A percentile compares a stretch with the other conserved stretches of the same genome.
Evolutionary conservation across 192 early-diverging fungal species (phyloP).

Genomic region (Coemansia sp.): DNA sequence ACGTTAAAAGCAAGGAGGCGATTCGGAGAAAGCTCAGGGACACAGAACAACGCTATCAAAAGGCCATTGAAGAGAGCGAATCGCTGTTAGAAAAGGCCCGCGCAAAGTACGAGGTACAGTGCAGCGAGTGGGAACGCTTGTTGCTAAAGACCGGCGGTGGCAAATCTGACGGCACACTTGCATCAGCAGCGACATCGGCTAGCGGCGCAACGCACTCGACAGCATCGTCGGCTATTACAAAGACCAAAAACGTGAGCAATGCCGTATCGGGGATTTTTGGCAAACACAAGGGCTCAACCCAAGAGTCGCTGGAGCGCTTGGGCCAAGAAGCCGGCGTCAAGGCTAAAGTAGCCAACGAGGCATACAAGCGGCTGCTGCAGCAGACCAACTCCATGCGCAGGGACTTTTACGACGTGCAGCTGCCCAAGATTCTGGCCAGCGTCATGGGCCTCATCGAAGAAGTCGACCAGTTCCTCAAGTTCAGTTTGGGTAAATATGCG

Average conservation of each 20-base stretch:
- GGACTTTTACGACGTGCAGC: conserved; percentile 74
- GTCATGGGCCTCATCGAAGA: conserved; percentile 84
- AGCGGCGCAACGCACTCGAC: not conserved
- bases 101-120: conserved; percentile 72
- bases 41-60: conserved; percentile 69
- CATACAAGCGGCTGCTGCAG: conserved; percentile 78
- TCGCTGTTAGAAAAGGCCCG: conserved; percentile 79
- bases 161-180: conserved; percentile 9
- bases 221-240: conserved; percentile 7
- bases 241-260: conserved; percentile 40
- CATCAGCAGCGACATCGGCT: not conserved
- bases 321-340: conserved; percentile 89
- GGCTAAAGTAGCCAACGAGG: conserved; percentile 75
- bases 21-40: conserved; percentile 72
- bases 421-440: conserved; percentile 77
- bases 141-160: conserved; percentile 49
- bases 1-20: conserved; percentile 45
- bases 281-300: conserved; percentile 48
- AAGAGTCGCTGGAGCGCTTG: conserved; percentile 64
- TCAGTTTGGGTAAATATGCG: conserved; percentile 75
- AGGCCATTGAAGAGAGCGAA: conserved; percentile 76
- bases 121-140: conserved; percentile 84
- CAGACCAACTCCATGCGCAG: conserved; percentile 71
- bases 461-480: conserved; percentile 76
- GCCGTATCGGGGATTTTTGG: conserved; percentile 51